A percentile compares a stretch with the other conserved stretches of the same genome.
Evolutionary conservation across 2,329 filamentous ascomycete species (phyloP).

Genomic region (Fusarium sororula): DNA sequence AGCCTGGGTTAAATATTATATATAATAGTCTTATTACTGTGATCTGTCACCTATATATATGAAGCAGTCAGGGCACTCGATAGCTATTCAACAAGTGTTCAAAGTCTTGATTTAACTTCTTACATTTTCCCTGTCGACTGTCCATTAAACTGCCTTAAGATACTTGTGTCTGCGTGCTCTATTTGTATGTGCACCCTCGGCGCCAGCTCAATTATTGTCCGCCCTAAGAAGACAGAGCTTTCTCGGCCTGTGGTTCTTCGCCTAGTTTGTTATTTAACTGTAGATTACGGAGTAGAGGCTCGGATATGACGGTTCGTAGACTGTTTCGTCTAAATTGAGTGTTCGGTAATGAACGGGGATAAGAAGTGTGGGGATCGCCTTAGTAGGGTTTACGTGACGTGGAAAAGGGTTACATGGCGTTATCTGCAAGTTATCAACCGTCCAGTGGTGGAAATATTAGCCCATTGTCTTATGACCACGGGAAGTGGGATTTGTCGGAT

Average conservation of each 20-base stretch:
- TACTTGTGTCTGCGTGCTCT: background rate
- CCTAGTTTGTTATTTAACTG: fast-evolving
- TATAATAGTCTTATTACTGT: fast-evolving
- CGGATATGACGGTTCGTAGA: background rate
- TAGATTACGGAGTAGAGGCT: no score
- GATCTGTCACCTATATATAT: fast-evolving
- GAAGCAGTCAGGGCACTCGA: fast-evolving
- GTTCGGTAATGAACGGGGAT: background rate
- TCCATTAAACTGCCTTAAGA: fast-evolving
- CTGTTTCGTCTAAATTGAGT: background rate
- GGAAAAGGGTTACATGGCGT: background rate
- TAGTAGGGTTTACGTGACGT: background rate
- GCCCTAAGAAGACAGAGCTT: fast-evolving
- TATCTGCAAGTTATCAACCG: background rate
- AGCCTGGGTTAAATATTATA: fast-evolving
- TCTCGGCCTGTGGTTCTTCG: fast-evolving
- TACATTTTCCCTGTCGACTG: fast-evolving
- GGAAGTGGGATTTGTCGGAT: background rate
- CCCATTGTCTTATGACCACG: background rate
- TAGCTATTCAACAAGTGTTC: fast-evolving
- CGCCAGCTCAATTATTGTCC: fast-evolving
- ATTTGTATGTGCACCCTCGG: fast-evolving
- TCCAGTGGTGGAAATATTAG: background rate
- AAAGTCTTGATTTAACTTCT: background rate
- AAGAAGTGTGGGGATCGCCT: background rate